Base-by-base conservation (phyloP, 78 protist species). In the Polysphondylium violaceum region DNA sequence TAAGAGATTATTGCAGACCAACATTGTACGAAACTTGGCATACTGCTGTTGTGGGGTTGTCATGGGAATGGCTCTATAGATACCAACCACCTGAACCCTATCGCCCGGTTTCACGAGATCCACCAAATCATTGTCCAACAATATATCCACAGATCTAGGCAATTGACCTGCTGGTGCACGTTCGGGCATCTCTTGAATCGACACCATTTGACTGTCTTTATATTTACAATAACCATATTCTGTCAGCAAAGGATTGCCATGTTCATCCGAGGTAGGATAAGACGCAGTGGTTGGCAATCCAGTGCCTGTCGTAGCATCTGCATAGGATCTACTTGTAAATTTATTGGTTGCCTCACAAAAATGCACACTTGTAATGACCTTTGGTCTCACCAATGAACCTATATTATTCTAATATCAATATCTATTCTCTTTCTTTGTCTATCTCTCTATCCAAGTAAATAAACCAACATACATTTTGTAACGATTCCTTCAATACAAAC, bases 111-210 rank as follows among this genome's bases (percentile, higher is more conserved):
- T 98, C 50, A 75, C 79, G 1, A 4, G 0, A 67, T 99, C 99
- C 33, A 97, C 99, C 16, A 99, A 95, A 63, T 99, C 99, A 55
- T 86, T 76, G 27, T 92, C 95, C 21, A 99, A 86, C 5, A 98
- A 19, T 0, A 97, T 53, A 50, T 95, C 98, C 19, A 97, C 90
- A 2, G 98, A 95, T 16, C 98, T 93, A 16, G 99, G 99, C 12
- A 99, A 95, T 76, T 98, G 99, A 9, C 99, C 99, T 1, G 99
- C 96, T 23, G 99, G 99, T 16, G 99, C 98, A 3, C 94, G 33
- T 91, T 99, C 99, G 1, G 99, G 99, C 98, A 95, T 95, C 93
- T 98, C 99, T 44, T 98, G 99, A 31, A 98, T 55, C 2, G 89
- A 36, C 4, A 96, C 17, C 51, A 64, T 21, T 83, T 98, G 99